Base-by-base conservation (phyloP, 345 rosid species). In the Noccaea bulbosa region DNA sequence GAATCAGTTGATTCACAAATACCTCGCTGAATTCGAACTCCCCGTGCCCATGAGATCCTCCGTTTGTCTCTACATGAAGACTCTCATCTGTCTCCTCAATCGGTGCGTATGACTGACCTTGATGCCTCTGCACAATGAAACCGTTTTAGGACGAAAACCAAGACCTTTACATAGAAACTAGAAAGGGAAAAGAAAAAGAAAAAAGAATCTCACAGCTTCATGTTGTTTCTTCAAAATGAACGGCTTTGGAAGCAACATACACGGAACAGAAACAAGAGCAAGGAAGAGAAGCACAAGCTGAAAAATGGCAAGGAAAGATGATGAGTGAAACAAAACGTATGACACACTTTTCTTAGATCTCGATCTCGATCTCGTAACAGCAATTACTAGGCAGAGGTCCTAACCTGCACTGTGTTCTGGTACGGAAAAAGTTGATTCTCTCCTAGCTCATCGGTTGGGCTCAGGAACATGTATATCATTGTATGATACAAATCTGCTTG, bases 191-290 rank as follows among this genome's bases (percentile, higher is more conserved):
- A 37, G 20, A 40, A 62, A 51, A 17, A 32, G 24, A 37, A 12
- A 40, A 62, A 51, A 32, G 30, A 7, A 60, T 12, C 84, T 69
- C 82, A 91, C 97, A 78, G 72, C 79, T 77, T 88, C 73, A 65
- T 94, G 96, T 79, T 89, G 97, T 79, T 69, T 89, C 81, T 90
- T 94, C 81, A 94, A 81, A 74, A 94, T 77, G 71, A 94, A 89
- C 27, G 99, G 98, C 86, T 89, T 92, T 61, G 97, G 99, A 66
- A 94, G 63, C 68, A 91, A 84, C 98, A 94, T 94, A 95, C 97
- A 92, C 2, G 98, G 98, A 45, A 94, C 98, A 55, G 99, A 76
- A 63, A 94, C 92, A 65, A 94, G 81, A 67, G 99, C 91, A 50
- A 92, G 82, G 45, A 90, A 73, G 61, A 94, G 84, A 80, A 48